Evolutionary conservation across 768 basidiomycete species (phyloP), one percentile per base, ranked within the genome.

Genomic region (Megacollybia marginata): DNA sequence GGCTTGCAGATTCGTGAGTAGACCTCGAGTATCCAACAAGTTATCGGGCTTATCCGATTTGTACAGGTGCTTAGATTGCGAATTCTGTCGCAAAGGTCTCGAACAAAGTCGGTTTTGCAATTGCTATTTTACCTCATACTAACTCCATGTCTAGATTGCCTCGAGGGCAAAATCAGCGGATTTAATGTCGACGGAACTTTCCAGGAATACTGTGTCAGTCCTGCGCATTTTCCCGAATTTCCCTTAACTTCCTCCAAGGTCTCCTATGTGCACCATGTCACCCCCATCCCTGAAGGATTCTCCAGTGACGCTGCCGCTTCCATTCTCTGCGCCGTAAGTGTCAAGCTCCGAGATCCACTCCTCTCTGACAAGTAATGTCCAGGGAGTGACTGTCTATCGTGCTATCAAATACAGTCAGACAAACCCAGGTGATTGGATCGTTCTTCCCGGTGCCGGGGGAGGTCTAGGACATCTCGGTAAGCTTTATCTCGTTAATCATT

Each of bases 361-460:
- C 34, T 35, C 6, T 46, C 15, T 54, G 47, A 48, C n/a, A n/a
- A n/a, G n/a, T 5, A 31, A 42, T 10, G 1, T 13, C 10, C 45
- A 85, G 83, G 88, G 88, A 43, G 70, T 94, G 18, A 93, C 92
- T 2, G 88, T 88, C 1, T 94, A 91, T 60, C 84, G 88, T 51
- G 92, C 89, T 0, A 68, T 94, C 56, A 93, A 92, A 64, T 74
- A 85, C 62, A 76, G 79, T 47, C 68, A 77, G 48, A 74, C 80
- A 7, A 71, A 65, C 28, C 75, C 81, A 8, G 86, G 89, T 31
- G 80, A 94, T 49, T 88, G 81, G 80, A 70, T 89, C 52, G 83
- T 82, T 18, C 68, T 92, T 44, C 82, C 85, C 10, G 88, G 88
- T 42, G 88, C 87, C 2, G 88, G 86, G 4, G 86, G 86, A 49